These are phyloP conservation scores for Phoenix roebelenii DNA, from an alignment of 176 grass and related monocot species.

Conservation along the genomic window DNA sequence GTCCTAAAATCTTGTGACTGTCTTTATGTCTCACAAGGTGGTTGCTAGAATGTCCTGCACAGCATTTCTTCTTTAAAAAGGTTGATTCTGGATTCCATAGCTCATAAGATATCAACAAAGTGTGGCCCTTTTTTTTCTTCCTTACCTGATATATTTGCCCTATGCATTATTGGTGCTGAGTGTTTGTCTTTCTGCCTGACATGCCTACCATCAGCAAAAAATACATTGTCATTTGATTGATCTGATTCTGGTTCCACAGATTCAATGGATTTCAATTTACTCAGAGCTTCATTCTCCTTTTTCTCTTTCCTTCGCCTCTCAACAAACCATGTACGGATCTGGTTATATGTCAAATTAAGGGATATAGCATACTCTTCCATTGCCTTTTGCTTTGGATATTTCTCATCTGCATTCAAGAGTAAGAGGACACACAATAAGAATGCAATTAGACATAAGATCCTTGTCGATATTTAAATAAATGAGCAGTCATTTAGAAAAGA, in stretches of 20 bases:
- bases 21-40: conserved; percentile 6
- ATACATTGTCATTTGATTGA: too few species aligned
- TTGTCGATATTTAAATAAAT: neutral
- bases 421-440: too few species aligned
- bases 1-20: neutral
- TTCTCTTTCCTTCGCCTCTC: conserved; percentile 94
- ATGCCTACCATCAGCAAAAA: too few species aligned
- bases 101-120: too few species aligned
- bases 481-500: neutral
- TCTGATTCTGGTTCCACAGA: too few species aligned
- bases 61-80: too few species aligned
- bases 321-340: conserved; percentile 86
- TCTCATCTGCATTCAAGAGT: conserved; percentile 33
- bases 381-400: conserved; percentile 59
- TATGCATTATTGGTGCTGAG: neutral
- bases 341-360: conserved; percentile 63
- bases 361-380: conserved; percentile 51
- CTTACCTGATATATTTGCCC: neutral
- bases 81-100: too few species aligned
- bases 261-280: too few species aligned
- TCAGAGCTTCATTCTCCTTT: conserved; percentile 30
- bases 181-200: too few species aligned
- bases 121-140: too few species aligned
- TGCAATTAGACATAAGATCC: neutral
- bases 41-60: neutral